A percentile compares a stretch with the other conserved stretches of the same genome.
phyloP scores from a whole-genome alignment of 768 basidiomycete species.

The Lactarius tabidus region DNA sequence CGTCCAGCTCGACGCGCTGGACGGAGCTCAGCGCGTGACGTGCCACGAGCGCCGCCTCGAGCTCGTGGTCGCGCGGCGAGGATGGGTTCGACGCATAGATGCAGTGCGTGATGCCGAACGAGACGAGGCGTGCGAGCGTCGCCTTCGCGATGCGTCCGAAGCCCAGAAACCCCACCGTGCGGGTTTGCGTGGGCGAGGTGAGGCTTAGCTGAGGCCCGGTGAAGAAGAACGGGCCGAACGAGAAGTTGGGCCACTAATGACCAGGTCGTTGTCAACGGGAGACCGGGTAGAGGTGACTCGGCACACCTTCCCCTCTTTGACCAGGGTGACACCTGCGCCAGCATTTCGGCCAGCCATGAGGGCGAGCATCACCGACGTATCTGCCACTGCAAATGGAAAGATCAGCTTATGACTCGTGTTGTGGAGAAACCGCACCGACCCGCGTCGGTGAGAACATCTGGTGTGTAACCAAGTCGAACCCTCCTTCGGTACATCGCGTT shows the following conservation, averaged over 20 bases:
- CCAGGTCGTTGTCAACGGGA: neutral
- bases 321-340: constrained; percentile 56
- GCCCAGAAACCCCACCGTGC: constrained; percentile 87
- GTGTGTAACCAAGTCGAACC: constrained; percentile 84
- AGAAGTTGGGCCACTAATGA: constrained; percentile 68
- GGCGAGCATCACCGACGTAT: constrained; percentile 83
- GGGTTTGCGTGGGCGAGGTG: constrained; percentile 42
- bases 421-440: constrained; percentile 40
- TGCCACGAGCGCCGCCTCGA: constrained; percentile 36
- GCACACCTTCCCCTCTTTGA: constrained; percentile 64
- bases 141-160: constrained; percentile 93
- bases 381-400: constrained; percentile 64
- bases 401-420: neutral
- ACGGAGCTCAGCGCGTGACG: constrained; percentile 38
- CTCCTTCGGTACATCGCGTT: constrained; percentile 52
- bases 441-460: constrained; percentile 90
- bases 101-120: constrained; percentile 76
- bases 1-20: constrained; percentile 54
- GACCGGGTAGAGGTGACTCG: neutral
- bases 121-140: constrained; percentile 69
- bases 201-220: constrained; percentile 80
- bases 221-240: constrained; percentile 80
- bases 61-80: constrained; percentile 40
- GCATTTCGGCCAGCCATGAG: constrained; percentile 91
- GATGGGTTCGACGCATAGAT: constrained; percentile 62